phyloP scores from a whole-genome alignment of 352 stramenopile species.

The Pythium plurisporium region DNA sequence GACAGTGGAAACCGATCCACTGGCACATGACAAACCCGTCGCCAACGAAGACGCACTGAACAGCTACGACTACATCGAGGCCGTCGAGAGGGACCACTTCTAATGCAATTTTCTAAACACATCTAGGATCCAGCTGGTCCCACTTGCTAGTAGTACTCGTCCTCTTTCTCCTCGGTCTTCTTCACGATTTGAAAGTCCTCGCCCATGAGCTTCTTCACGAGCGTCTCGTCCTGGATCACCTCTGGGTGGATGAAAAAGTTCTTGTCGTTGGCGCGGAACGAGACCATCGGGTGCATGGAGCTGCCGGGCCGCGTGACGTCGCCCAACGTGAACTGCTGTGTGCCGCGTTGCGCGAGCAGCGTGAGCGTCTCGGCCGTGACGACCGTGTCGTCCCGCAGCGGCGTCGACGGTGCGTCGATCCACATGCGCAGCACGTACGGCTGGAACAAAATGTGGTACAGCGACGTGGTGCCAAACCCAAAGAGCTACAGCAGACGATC shows the following conservation, averaged over 20 bases:
- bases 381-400: background rate
- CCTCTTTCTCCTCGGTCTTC: slow-evolving; percentile 9
- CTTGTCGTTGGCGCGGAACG: slow-evolving; percentile 59
- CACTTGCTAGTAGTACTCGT: slow-evolving; percentile 18
- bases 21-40: slow-evolving; percentile 43
- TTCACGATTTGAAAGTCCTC: slow-evolving; percentile 27
- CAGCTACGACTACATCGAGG: slow-evolving; percentile 83
- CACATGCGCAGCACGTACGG: slow-evolving; percentile 85
- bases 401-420: slow-evolving; percentile 23
- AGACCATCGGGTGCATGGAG: slow-evolving; percentile 83
- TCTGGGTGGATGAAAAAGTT: slow-evolving; percentile 84
- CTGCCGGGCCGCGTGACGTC: slow-evolving; percentile 46
- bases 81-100: slow-evolving; percentile 39
- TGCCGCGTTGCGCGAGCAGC: slow-evolving; percentile 53
- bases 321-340: slow-evolving; percentile 52
- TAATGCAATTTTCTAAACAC: background rate
- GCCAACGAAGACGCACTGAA: slow-evolving; percentile 65
- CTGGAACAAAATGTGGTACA: slow-evolving; percentile 86
- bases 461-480: slow-evolving; percentile 70
- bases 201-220: slow-evolving; percentile 59
- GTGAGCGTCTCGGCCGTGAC: background rate
- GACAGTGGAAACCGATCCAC: background rate
- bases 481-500: slow-evolving; percentile 48
- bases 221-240: slow-evolving; percentile 46
- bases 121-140: background rate